These are phyloP conservation scores for Fraxinus platypoda DNA, from an alignment of 305 asterid species.

Conservation along the genomic window DNA sequence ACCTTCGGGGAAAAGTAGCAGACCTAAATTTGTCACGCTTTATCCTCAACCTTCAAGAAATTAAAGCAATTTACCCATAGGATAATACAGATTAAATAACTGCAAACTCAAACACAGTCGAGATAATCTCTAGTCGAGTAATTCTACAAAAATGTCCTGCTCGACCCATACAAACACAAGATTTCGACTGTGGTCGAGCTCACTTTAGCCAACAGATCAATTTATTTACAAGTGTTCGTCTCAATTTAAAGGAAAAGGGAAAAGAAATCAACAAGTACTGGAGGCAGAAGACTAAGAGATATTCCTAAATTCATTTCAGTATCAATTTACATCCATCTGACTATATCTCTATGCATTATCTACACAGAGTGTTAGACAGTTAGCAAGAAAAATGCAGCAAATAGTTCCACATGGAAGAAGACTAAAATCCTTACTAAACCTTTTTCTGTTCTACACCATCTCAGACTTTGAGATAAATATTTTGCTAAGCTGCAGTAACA, in stretches of 20 bases:
- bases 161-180: not conserved
- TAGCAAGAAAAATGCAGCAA: conserved; percentile 16
- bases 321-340: conserved; percentile 25
- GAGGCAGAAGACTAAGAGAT: not conserved
- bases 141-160: not conserved
- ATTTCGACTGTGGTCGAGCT: not conserved
- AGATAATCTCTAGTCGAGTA: not conserved
- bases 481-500: conserved; percentile 4
- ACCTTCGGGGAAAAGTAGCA: not conserved
- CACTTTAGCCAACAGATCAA: not conserved
- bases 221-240: not conserved
- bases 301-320: conserved; percentile 21
- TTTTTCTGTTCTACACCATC: conserved; percentile 12
- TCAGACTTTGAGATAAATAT: conserved; percentile 13
- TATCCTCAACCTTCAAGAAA: not conserved
- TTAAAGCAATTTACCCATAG: not conserved
- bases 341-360: conserved; percentile 11
- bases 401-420: conserved; percentile 12
- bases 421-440: conserved; percentile 8
- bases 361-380: not conserved
- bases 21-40: not conserved
- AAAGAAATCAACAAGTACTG: not conserved
- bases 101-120: not conserved
- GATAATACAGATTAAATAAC: not conserved
- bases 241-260: not conserved